Conservation (phyloP, 306 rosid genomes). For the Bauhinia variegata region DNA sequence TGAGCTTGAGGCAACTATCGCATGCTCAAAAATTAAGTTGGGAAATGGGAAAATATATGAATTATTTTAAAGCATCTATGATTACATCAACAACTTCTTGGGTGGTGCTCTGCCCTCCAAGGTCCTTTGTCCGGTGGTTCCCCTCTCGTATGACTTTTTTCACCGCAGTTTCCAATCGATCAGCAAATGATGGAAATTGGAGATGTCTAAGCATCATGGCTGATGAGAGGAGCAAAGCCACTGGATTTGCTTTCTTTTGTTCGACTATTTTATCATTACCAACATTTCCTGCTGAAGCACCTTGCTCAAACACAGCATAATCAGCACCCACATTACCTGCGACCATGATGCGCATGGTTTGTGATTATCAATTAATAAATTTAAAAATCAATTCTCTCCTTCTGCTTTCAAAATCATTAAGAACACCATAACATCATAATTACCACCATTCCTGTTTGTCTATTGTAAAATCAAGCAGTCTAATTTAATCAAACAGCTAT, state of each 20-base stretch:
- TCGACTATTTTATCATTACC: constrained; percentile 64
- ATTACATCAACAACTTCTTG: constrained; percentile 90
- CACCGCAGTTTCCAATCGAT: constrained; percentile 83
- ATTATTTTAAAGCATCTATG: constrained; percentile 64
- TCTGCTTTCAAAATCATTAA: constrained; percentile 9
- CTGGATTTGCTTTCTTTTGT: constrained; percentile 86
- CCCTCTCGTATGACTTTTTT: constrained; percentile 74
- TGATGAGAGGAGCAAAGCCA: constrained; percentile 85
- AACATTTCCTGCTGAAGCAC: constrained; percentile 95
- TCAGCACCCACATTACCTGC: constrained; percentile 95
- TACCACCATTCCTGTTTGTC: constrained; percentile 9
- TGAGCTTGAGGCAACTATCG: neutral
- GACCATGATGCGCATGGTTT: constrained; percentile 26
- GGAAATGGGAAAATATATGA: constrained; percentile 4
- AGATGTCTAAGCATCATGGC: constrained; percentile 99
- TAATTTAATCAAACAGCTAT: neutral
- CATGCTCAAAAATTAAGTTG: neutral
- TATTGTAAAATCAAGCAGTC: constrained; percentile 5
- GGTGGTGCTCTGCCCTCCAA: constrained; percentile 81
- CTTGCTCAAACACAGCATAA: constrained; percentile 93
- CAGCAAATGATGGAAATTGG: constrained; percentile 90
- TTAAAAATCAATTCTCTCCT: neutral
- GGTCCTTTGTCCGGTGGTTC: constrained; percentile 73
- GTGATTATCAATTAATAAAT: constrained; percentile 14
- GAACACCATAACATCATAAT: constrained; percentile 16